These are phyloP conservation scores for Acephala macrosclerotiorum DNA, from an alignment of 2,329 filamentous ascomycete genomes.

Conservation along the genomic window DNA sequence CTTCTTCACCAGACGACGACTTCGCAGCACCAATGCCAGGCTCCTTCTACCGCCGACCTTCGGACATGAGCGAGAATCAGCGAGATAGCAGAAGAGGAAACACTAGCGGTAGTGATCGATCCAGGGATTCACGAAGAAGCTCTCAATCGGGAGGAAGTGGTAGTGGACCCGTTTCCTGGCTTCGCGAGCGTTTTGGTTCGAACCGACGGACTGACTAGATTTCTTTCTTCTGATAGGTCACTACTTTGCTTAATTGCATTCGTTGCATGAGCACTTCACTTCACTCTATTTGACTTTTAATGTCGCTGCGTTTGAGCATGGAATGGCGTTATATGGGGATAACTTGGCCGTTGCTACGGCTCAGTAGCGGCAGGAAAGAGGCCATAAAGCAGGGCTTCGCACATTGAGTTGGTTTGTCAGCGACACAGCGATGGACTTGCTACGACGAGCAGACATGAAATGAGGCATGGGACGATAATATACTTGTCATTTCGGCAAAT, in stretches of 20 bases:
- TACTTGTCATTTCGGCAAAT: slow-evolving; percentile 9
- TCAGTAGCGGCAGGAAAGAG: background rate
- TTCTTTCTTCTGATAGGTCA: slow-evolving; percentile 1
- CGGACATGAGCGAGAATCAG: slow-evolving; percentile 29
- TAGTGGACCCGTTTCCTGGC: slow-evolving; percentile 28
- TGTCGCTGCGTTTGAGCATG: slow-evolving; percentile 21
- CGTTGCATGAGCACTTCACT: slow-evolving; percentile 12
- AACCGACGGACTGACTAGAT: slow-evolving; percentile 31
- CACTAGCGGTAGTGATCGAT: slow-evolving; percentile 39
- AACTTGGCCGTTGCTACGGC: background rate
- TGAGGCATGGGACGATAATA: background rate
- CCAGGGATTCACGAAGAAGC: slow-evolving; percentile 32
- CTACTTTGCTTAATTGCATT: background rate
- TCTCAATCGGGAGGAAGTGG: slow-evolving; percentile 29
- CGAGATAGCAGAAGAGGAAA: slow-evolving; percentile 32
- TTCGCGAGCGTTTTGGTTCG: slow-evolving; percentile 37
- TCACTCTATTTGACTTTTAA: slow-evolving; percentile 8
- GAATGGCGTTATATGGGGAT: slow-evolving; percentile 17
- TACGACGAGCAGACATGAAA: background rate
- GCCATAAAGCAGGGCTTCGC: slow-evolving; percentile 14
- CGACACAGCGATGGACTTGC: background rate
- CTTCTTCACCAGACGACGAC: background rate
- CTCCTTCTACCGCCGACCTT: slow-evolving; percentile 27
- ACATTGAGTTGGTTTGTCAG: slow-evolving; percentile 2
- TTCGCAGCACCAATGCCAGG: slow-evolving; percentile 28